Conservation (phyloP, 2,329 filamentous ascomycete species). For the Alternaria sp. region DNA sequence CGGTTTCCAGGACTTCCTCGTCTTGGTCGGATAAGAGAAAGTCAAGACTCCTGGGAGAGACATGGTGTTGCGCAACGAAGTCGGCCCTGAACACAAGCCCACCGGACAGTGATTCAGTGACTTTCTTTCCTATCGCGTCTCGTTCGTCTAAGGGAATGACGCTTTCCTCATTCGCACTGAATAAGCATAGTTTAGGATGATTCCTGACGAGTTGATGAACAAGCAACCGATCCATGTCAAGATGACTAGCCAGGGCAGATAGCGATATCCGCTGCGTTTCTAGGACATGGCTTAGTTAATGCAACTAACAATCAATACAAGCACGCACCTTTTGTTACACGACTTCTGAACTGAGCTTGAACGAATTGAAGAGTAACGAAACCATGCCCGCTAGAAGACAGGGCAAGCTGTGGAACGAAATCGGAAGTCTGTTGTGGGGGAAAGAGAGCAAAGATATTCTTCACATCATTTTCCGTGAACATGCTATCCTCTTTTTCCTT, state of each 20-base stretch:
- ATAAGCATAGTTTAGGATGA: slow-evolving; percentile 29
- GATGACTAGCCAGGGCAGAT: slow-evolving; percentile 22
- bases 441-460: slow-evolving; percentile 37
- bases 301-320: neutral
- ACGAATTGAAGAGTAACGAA: slow-evolving; percentile 39
- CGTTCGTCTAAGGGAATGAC: slow-evolving; percentile 38
- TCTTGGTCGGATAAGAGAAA: slow-evolving; percentile 25
- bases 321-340: slow-evolving; percentile 28
- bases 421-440: slow-evolving; percentile 25
- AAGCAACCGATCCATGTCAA: slow-evolving; percentile 35
- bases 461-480: slow-evolving; percentile 48
- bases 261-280: slow-evolving; percentile 29
- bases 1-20: slow-evolving; percentile 23
- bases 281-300: slow-evolving; percentile 15
- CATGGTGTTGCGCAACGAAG: slow-evolving; percentile 33
- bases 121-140: slow-evolving; percentile 24
- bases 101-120: slow-evolving; percentile 17
- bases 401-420: slow-evolving; percentile 30
- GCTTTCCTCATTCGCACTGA: slow-evolving; percentile 35
- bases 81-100: slow-evolving; percentile 29
- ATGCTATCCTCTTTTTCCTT: slow-evolving; percentile 22
- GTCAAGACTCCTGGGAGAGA: slow-evolving; percentile 37
- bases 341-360: slow-evolving; percentile 30
- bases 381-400: slow-evolving; percentile 34
- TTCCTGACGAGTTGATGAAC: slow-evolving; percentile 33